Evolutionary conservation across 805 yeast genomes (phyloP).

Genomic region (Nakazawaea anatomiae): DNA sequence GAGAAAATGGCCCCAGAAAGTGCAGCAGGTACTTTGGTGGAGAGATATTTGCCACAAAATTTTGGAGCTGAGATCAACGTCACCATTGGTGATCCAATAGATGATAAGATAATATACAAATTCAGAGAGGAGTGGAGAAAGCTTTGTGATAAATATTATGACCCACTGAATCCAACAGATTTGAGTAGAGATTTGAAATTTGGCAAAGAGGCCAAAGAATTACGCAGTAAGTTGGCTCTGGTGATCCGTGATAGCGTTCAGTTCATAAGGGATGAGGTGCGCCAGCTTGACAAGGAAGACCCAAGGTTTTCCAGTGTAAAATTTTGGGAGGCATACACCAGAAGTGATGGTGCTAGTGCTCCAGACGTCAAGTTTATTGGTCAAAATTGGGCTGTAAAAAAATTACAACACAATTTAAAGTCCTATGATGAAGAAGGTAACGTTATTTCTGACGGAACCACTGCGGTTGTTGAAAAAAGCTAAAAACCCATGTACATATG

Average conservation of each 20-base stretch:
- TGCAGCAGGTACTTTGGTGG: constrained; percentile 46
- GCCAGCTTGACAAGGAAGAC: constrained; percentile 56
- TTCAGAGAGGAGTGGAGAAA: constrained; percentile 69
- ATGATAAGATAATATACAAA: constrained; percentile 48
- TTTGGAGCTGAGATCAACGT: constrained; percentile 64
- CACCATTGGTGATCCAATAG: constrained; percentile 65
- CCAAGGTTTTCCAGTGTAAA: constrained; percentile 49
- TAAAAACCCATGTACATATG: too few species aligned
- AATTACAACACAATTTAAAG: constrained; percentile 46
- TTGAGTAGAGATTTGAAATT: constrained; percentile 53
- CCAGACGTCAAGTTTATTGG: constrained; percentile 71
- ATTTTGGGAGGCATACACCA: constrained; percentile 72
- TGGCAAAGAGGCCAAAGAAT: constrained; percentile 58
- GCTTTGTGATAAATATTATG: constrained; percentile 49
- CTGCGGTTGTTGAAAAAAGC: background rate
- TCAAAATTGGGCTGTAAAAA: constrained; percentile 74
- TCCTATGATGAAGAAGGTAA: constrained; percentile 26
- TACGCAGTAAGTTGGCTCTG: constrained; percentile 68
- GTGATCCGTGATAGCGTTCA: constrained; percentile 60
- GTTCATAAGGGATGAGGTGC: constrained; percentile 32
- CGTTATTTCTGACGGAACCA: constrained; percentile 12
- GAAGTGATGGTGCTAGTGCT: constrained; percentile 58
- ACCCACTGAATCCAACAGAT: constrained; percentile 47
- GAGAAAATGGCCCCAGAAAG: constrained; percentile 84
- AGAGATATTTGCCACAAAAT: constrained; percentile 55